Base-by-base conservation (phyloP, 352 stramenopile species). In the Pythium guiyangense region DNA sequence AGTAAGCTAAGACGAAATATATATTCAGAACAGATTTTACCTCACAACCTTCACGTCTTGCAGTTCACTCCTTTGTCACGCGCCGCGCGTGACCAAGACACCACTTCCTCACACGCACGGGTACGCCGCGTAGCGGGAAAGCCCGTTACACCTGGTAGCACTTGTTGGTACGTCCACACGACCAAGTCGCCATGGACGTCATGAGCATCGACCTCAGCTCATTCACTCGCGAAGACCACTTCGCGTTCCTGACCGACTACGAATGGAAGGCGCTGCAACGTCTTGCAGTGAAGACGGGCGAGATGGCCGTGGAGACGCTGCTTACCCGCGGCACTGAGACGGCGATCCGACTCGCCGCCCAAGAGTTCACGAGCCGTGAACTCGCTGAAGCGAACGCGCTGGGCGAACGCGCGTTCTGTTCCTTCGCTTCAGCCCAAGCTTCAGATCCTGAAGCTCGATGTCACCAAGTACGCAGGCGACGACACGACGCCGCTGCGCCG, bases 61-160 rank as follows among this genome's bases (percentile, higher is more conserved):
- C 22, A 22, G 22, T 22, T 22, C 22, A 22, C 22, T 22, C 22
- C 22, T 22, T 22, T 22, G 22, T 22, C 22, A 22, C 22, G 22
- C 22, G 22, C 22, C 22, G 22, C 22, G 22, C 22, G 22, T 22
- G 22, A 22, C 22, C 22, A 22, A 22, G 22, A 22, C 22, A 22
- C 22, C 22, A 1, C 22, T 22, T 22, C 22, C 22, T 22, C 22
- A 22, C 22, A 22, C 22, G 22, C 22, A 22, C 22, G 22, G 22
- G 22, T 22, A 22, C 22, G 22, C 22, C 22, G 22, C 22, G 22
- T 22, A 22, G 22, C 22, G 22, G 1, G 35, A 29, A 17, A 29
- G 25, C 20, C 44, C 44, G 22, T 29, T 49, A 49, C 44, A 49
- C 44, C 44, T 49, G 44, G 42, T 47, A 47, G 42, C 42, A 26